Evolutionary conservation across 2,329 filamentous ascomycete genomes (phyloP), one percentile per base, ranked within the genome.

Genomic region (Pseudogymnoascus verrucosus): DNA sequence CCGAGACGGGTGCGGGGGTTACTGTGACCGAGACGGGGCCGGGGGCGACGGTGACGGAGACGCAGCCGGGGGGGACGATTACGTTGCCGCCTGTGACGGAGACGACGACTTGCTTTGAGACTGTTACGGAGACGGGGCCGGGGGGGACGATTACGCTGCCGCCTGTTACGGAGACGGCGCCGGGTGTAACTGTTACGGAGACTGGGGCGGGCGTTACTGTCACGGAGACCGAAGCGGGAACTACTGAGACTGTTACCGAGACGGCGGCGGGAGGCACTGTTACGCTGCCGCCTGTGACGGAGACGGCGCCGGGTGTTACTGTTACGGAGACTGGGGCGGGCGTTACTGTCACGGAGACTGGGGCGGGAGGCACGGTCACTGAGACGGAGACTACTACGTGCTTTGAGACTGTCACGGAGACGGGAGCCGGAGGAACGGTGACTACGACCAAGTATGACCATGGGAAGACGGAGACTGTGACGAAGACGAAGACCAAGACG

Each of bases 211-310:
- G 28, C 39, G 28, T 28, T 28, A 44, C 40, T 11, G 40, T 44
- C 11, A 60, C 57, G 0, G 54, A 34, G 16, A 60, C 26, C 1
- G 57, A 23, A 0, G 21, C 54, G 2, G 26, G 28, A 5, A 12
- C 7, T 4, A 60, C 26, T 8, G n/a, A 63, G 8, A 69, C 67
- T 1, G 62, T 65, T 37, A 67, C 66, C 11, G 67, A 64, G 10
- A 65, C 36, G 1, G 14, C 14, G 14, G 5, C 65, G 11, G 65
- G 67, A 3, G 31, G 8, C 4, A 34, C 31, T 8, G 31, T 34
- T 11, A 34, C 31, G 31, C n/a, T 54, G 16, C 14, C 23, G 16
- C 14, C 37, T 11, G 37, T 47, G 1, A n/a, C n/a, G n/a, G n/a
- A n/a, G n/a, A n/a, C n/a, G n/a, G n/a, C n/a, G n/a, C n/a, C n/a